A percentile compares a stretch with the other conserved stretches of the same genome.
Conservation (phyloP, 768 basidiomycete species). For the Fibroporia radiculosa region DNA sequence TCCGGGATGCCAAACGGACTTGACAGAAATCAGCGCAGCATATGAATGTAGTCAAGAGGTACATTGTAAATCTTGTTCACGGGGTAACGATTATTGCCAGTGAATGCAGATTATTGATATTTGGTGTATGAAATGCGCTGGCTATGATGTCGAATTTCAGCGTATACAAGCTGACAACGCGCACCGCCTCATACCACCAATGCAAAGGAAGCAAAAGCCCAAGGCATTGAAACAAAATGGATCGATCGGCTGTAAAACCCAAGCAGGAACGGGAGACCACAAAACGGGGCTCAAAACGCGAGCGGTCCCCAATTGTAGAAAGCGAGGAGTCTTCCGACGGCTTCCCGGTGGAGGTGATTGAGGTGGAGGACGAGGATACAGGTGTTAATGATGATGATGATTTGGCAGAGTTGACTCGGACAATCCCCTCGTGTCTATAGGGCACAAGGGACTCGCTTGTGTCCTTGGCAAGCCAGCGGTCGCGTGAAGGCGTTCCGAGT, state of each 20-base stretch:
- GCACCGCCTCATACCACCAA: background rate
- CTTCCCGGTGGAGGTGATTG: too few species aligned
- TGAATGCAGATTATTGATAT: conserved; percentile 3
- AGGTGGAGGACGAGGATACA: too few species aligned
- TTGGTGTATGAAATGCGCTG: conserved; percentile 10
- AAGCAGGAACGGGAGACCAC: too few species aligned
- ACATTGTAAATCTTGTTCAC: background rate
- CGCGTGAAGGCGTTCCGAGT: too few species aligned
- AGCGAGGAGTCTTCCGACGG: conserved; percentile 21
- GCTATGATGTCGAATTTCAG: conserved; percentile 7
- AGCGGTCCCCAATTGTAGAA: too few species aligned
- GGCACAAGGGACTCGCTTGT: too few species aligned
- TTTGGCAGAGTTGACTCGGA: too few species aligned
- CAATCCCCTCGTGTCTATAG: too few species aligned
- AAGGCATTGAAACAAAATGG: background rate
- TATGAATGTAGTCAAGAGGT: conserved; percentile 4
- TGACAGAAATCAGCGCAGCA: background rate
- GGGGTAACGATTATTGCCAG: background rate
- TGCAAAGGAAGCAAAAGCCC: background rate
- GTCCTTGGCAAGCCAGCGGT: too few species aligned
- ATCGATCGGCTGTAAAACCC: too few species aligned
- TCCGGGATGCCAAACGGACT: background rate
- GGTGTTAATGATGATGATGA: too few species aligned
- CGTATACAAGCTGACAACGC: background rate
- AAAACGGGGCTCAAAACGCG: too few species aligned